Base-by-base conservation (phyloP, 495 filamentous ascomycete genomes). In the Talaromyces liani region DNA sequence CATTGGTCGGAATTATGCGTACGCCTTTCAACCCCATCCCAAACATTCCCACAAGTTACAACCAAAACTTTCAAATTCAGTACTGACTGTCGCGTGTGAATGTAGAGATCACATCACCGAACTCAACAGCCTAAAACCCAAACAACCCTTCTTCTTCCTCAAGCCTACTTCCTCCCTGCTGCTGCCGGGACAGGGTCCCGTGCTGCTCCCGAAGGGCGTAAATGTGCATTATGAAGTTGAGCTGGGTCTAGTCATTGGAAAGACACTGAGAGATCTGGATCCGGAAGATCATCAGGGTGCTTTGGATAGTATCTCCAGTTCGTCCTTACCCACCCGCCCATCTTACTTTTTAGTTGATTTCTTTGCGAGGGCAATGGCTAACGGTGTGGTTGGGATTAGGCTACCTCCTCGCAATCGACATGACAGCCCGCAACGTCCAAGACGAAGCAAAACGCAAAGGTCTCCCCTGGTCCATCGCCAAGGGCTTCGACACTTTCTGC, bases 1-100 rank as follows among this genome's bases (percentile, higher is more conserved):
- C 80, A 96, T 99, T 74, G 94, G 95, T 69, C 85, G 94, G 66
- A 98, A 98, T 78, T 98, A 96, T 83, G 93, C 92, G 91, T 96
- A 79, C 64, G 89, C 83, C 34, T 55, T 65, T 29, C 60, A 9
- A n/a, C n/a, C n/a, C n/a, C 33, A 34, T 6, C 33, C 10, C 33
- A 3, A 34, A 34, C 12, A 6, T 63, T 25, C 36, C 34, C 63
- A n/a, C n/a, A n/a, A n/a, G n/a, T n/a, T n/a, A 24, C 22, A 24
- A 24, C 22, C 22, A 24, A 24, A 24, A 24, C 58, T 49, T 22
- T 22, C 8, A 31, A 33, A 24, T 31, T 1, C 6, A 60, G 12
- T 29, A n/a, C 18, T 60, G 14, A 25, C 33, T 27, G 16, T 64
- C 64, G 56, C 53, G 22, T 6, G 29, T 4, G 9, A 47, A 62